Evolutionary conservation across 257 asterid genomes (phyloP), one percentile per base, ranked within the genome.

Genomic region (Datura wrightii): DNA sequence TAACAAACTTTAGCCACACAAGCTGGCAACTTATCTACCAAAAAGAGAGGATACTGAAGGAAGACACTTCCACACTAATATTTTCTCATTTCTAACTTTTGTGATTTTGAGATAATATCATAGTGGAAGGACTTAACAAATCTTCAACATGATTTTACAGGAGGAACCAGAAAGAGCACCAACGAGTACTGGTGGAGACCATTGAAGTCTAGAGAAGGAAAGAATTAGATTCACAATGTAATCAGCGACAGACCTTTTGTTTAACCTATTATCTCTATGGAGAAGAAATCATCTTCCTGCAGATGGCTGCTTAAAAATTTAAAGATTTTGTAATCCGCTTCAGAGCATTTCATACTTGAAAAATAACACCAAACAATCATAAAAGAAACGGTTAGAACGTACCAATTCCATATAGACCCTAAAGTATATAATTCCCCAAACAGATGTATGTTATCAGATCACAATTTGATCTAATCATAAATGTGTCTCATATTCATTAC

Each of bases 401-500:
- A 72, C 42, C 80, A 72, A 19, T 72, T 72, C 42, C 80, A 72
- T 19, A 8, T 46, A 11, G 80, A 72, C 58, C 56, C 58, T 72
- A 71, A 46, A 44, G 39, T n/a, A 46, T 5, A 71, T 66, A 15
- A 66, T 42, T 44, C 80, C 55, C 80, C 80, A 44, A 48, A 19
- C 56, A 72, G 56, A 72, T n/a, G 10, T 72, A 44, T 44, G 19
- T 72, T 19, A 72, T 10, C 80, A 44, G 36, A 66, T 46, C 58
- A 46, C 41, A 46, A 72, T 72, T 72, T 10, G 58, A 44, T 44
- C 80, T 72, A 72, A 72, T 44, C 80, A 72, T 44, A 44, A 72
- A 44, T 72, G 10, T 44, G 80, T 46, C 80, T 44, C 80, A 19
- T 66, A 72, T 44, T 72, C 80, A 72, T 44, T 72, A 72, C 39